These are phyloP conservation scores for Penicillium odoratum DNA, from an alignment of 495 filamentous ascomycete species.

Conservation along the genomic window DNA sequence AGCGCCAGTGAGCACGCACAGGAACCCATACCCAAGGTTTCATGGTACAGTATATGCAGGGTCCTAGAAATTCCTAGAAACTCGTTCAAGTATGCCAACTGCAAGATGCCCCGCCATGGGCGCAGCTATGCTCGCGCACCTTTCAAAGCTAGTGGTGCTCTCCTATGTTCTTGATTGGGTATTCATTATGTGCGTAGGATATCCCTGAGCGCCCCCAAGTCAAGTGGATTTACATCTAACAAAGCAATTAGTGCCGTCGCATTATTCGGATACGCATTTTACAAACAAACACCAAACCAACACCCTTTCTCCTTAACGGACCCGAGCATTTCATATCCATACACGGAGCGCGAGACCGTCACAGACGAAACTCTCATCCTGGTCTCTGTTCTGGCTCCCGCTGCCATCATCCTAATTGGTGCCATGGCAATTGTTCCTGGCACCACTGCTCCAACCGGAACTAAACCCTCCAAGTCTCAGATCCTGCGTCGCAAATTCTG, in stretches of 20 bases:
- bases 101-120: slow-evolving; percentile 9
- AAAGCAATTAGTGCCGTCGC: slow-evolving; percentile 38
- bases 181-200: slow-evolving; percentile 46
- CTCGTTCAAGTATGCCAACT: neutral
- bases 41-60: neutral
- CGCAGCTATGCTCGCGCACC: slow-evolving; percentile 12
- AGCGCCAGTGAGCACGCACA: slow-evolving; percentile 3
- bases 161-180: slow-evolving; percentile 58
- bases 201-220: neutral
- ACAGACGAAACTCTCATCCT: slow-evolving; percentile 49
- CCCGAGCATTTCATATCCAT: slow-evolving; percentile 58
- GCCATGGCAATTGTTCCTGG: slow-evolving; percentile 52
- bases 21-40: neutral
- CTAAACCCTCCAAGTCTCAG: slow-evolving; percentile 26
- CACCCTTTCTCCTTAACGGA: slow-evolving; percentile 53
- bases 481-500: slow-evolving; percentile 51
- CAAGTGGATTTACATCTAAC: neutral
- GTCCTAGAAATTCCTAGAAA: neutral
- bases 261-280: slow-evolving; percentile 48
- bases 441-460: slow-evolving; percentile 23
- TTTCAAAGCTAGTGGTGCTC: slow-evolving; percentile 41
- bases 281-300: slow-evolving; percentile 39
- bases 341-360: slow-evolving; percentile 54
- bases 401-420: slow-evolving; percentile 48
- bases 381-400: slow-evolving; percentile 54